These are phyloP conservation scores for Acanthamoeba polyphaga DNA, from an alignment of 208 protist species.

Conservation along the genomic window DNA sequence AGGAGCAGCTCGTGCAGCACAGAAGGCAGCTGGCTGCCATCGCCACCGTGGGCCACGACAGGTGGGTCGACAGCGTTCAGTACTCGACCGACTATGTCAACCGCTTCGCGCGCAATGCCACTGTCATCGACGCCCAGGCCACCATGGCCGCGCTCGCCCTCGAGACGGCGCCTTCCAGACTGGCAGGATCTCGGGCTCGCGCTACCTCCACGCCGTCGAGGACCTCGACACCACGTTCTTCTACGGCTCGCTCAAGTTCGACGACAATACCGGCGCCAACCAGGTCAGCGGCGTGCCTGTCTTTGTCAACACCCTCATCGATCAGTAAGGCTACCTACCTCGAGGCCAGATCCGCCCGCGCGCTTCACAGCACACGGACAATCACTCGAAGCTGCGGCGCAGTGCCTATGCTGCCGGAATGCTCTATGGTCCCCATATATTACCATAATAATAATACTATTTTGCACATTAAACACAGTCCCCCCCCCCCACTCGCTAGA, in stretches of 20 bases:
- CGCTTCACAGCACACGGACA: not conserved
- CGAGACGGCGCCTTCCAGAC: conserved; percentile 28
- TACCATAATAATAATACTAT: too few species aligned
- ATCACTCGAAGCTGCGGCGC: too few species aligned
- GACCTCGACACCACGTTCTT: conserved; percentile 20
- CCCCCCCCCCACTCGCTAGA: too few species aligned
- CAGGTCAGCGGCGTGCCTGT: not conserved
- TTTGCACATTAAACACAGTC: too few species aligned
- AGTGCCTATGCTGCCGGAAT: too few species aligned
- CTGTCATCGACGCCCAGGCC: conserved; percentile 39
- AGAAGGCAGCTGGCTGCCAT: not conserved
- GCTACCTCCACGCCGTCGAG: not conserved
- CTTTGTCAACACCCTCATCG: not conserved
- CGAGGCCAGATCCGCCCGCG: too few species aligned
- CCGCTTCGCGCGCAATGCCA: conserved; percentile 31
- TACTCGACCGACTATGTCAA: not conserved
- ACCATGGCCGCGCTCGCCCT: not conserved
- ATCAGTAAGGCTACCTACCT: not conserved
- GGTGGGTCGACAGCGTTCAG: conserved; percentile 5
- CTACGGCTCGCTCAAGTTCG: not conserved
- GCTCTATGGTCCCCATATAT: too few species aligned
- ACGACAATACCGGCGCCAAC: not conserved
- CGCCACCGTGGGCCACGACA: conserved; percentile 44
- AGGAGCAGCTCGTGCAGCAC: not conserved
- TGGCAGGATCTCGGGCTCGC: conserved; percentile 16